Percentiles rank a stretch among this genome's conserved stretches.
phyloP scores from a whole-genome alignment of 139 green algal genomes.

The Yamagishiella unicocca region DNA sequence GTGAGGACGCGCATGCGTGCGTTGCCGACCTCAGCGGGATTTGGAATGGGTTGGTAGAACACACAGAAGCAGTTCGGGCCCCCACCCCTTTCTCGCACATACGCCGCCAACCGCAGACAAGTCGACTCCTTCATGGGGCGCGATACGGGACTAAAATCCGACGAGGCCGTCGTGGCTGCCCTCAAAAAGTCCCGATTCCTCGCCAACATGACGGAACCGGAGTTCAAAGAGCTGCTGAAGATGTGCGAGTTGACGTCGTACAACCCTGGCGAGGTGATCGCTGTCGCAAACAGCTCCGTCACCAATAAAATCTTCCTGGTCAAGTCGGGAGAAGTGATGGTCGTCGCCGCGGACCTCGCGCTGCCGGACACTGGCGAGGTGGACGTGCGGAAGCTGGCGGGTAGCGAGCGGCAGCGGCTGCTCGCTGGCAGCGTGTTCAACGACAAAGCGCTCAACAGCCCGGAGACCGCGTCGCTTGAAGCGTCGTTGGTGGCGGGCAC shows the following conservation, averaged over 20 bases:
- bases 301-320: slow-evolving; percentile 67
- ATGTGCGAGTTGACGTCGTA: slow-evolving; percentile 22
- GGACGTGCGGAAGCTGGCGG: slow-evolving; percentile 47
- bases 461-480: slow-evolving; percentile 53
- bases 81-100: too few species aligned
- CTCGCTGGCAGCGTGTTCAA: slow-evolving; percentile 64
- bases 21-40: too few species aligned
- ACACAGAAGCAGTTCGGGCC: too few species aligned
- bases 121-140: slow-evolving; percentile 67
- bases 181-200: slow-evolving; percentile 62
- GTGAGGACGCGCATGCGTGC: too few species aligned
- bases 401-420: slow-evolving; percentile 49
- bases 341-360: slow-evolving; percentile 55
- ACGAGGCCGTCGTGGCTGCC: slow-evolving; percentile 55
- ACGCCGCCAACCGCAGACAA: slow-evolving; percentile 38
- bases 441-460: slow-evolving; percentile 55
- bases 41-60: too few species aligned
- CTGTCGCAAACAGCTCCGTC: slow-evolving; percentile 34
- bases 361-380: slow-evolving; percentile 50
- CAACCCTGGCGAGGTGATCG: slow-evolving; percentile 62
- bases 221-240: slow-evolving; percentile 56
- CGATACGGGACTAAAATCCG: slow-evolving; percentile 54
- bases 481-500: slow-evolving; percentile 57
- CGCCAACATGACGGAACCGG: slow-evolving; percentile 39
- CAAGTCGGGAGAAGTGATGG: slow-evolving; percentile 62